Base-by-base conservation (phyloP, 306 rosid species). In the Vachellia pachyceras region DNA sequence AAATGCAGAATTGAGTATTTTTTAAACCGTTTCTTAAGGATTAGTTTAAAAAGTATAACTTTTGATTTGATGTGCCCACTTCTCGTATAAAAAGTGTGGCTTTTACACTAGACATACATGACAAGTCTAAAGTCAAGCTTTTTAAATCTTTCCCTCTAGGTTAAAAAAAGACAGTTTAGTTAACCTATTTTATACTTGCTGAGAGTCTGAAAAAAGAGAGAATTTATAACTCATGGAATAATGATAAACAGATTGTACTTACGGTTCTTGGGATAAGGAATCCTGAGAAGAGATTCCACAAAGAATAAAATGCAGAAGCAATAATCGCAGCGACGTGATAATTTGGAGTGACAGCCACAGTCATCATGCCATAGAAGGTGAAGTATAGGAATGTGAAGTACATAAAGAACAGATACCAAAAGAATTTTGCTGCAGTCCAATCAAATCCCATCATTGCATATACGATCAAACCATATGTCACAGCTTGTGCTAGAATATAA, bases 221-320 rank as follows among this genome's bases (percentile, higher is more conserved):
- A 10, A 45, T 45, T 45, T 12, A 45, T 45, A 45, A 45, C 15
- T 45, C 50, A 45, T 45, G 11, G 50, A 14, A 49, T 7, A 49
- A 4, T 54, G 7, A n/a, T n/a, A 54, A 9, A 57, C 9, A 9
- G 17, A 61, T 12, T 61, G 13, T 40, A 80, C 90, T 82, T 84
- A 92, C 97, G 0, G 90, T 75, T 61, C 79, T 64, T 15, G 95
- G 94, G 70, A 91, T 41, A 13, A 93, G 1, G 74, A 91, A 93
- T 57, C 97, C 97, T 1, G 96, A 90, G 58, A 93, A 93, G 61
- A 93, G 89, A 42, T 85, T 92, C 97, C 97, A 92, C 3, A 86
- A 0, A 25, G 69, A 89, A 55, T 85, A 91, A 50, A 93, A 93
- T 20, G 88, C 82, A 50, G 88, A 14, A 10, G 96, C 86, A 46